These are phyloP conservation scores for Plantago coronopus DNA, from an alignment of 305 asterid genomes.

Conservation along the genomic window DNA sequence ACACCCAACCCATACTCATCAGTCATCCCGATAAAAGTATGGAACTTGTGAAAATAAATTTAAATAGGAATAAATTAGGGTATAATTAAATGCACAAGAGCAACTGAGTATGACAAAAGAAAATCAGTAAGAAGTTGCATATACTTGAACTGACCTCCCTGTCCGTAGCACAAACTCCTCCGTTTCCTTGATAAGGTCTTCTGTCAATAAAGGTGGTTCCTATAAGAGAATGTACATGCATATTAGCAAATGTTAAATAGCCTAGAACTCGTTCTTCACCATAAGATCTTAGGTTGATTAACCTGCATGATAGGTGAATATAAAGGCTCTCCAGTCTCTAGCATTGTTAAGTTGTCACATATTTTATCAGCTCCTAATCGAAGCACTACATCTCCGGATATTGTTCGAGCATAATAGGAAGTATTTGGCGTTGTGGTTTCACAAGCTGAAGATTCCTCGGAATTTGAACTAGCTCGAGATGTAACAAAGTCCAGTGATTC, in stretches of 20 bases:
- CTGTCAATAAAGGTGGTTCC: constrained; percentile 94
- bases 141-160: constrained; percentile 66
- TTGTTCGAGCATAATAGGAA: constrained; percentile 58
- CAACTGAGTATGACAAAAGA: not conserved
- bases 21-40: too few relatives aligned
- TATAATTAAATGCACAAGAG: constrained; percentile 9
- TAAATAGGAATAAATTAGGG: constrained; percentile 3
- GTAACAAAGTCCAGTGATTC: constrained; percentile 66
- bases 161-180: constrained; percentile 97
- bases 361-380: constrained; percentile 81
- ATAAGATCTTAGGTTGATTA: constrained; percentile 28
- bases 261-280: constrained; percentile 17
- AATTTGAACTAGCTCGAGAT: constrained; percentile 44
- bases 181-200: constrained; percentile 93
- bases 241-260: constrained; percentile 25
- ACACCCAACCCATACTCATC: too few relatives aligned
- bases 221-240: constrained; percentile 31
- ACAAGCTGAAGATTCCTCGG: constrained; percentile 34
- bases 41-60: not conserved
- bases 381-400: constrained; percentile 74
- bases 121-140: constrained; percentile 9
- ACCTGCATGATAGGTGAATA: constrained; percentile 95
- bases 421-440: constrained; percentile 43
- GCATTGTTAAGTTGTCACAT: constrained; percentile 68
- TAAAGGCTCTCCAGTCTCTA: constrained; percentile 92